Conservation (phyloP, 768 basidiomycete species). For the Fibroporia radiculosa region DNA sequence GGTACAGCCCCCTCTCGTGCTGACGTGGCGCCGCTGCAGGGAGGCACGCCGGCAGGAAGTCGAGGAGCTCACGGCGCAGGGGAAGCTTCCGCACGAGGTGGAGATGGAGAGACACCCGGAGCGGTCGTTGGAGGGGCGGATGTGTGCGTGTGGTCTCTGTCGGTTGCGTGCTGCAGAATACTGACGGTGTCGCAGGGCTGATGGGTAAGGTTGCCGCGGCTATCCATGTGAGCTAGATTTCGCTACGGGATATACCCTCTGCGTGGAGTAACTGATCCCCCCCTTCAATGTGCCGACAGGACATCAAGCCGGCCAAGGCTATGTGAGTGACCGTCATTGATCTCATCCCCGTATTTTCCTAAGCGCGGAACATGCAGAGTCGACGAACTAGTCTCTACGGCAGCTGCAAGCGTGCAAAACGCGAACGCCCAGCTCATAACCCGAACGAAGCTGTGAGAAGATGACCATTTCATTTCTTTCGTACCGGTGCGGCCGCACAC, state of each 20-base stretch:
- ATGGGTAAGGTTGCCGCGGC: conserved; percentile 76
- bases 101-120: conserved; percentile 67
- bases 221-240: conserved; percentile 40
- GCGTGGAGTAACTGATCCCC: not conserved
- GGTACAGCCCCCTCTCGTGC: not conserved
- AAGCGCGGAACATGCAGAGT: conserved; percentile 39
- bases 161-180: conserved; percentile 1
- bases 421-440: conserved; percentile 17
- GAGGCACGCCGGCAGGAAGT: conserved; percentile 62
- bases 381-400: conserved; percentile 72
- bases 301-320: conserved; percentile 77
- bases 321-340: conserved; percentile 44
- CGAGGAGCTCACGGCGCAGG: conserved; percentile 45
- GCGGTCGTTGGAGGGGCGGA: conserved; percentile 47
- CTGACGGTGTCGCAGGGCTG: conserved; percentile 38
- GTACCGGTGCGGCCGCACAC: too few species aligned
- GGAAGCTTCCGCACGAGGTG: conserved; percentile 68
- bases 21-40: conserved; percentile 28
- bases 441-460: not conserved
- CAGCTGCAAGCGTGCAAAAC: conserved; percentile 45
- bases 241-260: not conserved
- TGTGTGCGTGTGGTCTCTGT: conserved; percentile 37
- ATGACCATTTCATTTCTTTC: too few species aligned
- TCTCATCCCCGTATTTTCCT: not conserved
- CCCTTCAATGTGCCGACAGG: conserved; percentile 28